Base-by-base conservation (phyloP, 352 stramenopile genomes). In the Globisporangium parvum region DNA sequence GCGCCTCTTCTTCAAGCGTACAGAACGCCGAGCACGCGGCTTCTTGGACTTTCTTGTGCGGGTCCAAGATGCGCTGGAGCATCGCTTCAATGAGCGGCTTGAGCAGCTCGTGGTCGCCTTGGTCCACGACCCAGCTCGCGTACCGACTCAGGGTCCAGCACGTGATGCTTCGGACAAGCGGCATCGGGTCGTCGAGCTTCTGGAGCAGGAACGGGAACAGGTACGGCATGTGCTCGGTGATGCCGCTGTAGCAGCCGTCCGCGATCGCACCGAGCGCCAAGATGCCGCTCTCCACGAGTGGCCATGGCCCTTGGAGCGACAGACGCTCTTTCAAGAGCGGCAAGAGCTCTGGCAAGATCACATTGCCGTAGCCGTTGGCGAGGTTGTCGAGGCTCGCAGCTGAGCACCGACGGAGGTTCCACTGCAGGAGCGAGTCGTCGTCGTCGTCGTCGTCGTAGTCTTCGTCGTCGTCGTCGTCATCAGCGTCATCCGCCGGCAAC, bases 141-240 rank as follows among this genome's bases (percentile, higher is more conserved):
- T 98, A 98, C 24, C 93, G 75, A 31, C 87, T 95, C 20, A 98
- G 66, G 31, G 93, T 98, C 95, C 95, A 98, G 60, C 91, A 96
- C 53, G 91, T 93, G 69, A 98, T 98, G 67, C 85, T 95, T 47
- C 91, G 83, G 48, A 98, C 86, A 47, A 98, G 83, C 26, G 95
- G 93, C 39, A 77, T 69, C 3, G 82, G 71, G 54, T 92, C 87
- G 11, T 93, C 82, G 37, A 98, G 78, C 62, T 98, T 93, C 66
- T 88, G 76, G 64, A 98, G 80, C 57, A 99, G 61, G 66, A 98
- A 99, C 26, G 90, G 93, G 73, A 98, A 97, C 6, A 99, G 62
- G 50, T 96, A 73, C 42, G 80, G 81, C 54, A 99, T 71, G 60
- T 98, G 92, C 12, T 80, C 80, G 40, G 82, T 88, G 62, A 98